These are phyloP conservation scores for Gypsophila paniculata DNA, from an alignment of 179 eudicot genomes.

Conservation along the genomic window DNA sequence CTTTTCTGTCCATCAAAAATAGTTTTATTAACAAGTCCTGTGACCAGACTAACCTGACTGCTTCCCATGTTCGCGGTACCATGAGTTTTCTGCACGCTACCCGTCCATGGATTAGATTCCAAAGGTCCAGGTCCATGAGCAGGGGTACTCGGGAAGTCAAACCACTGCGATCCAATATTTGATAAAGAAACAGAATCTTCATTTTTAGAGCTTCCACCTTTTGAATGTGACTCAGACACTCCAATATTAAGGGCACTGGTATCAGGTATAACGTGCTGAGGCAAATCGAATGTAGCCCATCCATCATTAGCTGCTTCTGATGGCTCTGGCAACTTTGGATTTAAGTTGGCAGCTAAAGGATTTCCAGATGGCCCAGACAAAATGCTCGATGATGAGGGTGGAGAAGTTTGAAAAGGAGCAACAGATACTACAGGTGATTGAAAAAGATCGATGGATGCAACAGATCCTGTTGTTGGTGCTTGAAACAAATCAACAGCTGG, in stretches of 20 bases:
- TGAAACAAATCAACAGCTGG: slow-evolving; percentile 42
- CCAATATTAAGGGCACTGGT: slow-evolving; percentile 24
- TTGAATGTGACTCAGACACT: slow-evolving; percentile 26
- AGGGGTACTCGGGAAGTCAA: slow-evolving; percentile 28
- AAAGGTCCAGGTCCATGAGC: slow-evolving; percentile 31
- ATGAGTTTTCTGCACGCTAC: slow-evolving; percentile 31
- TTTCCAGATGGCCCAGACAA: slow-evolving; percentile 35
- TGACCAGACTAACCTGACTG: slow-evolving; percentile 41
- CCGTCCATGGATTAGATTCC: slow-evolving; percentile 43
- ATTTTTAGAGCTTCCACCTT: slow-evolving; percentile 26
- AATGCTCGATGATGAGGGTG: slow-evolving; percentile 37
- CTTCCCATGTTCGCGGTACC: slow-evolving; percentile 26
- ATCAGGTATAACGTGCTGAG: slow-evolving; percentile 30
- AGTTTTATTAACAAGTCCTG: slow-evolving; percentile 6
- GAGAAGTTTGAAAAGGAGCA: slow-evolving; percentile 26
- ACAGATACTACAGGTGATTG: slow-evolving; percentile 37
- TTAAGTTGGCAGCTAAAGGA: slow-evolving; percentile 28
- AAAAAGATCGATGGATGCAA: slow-evolving; percentile 35
- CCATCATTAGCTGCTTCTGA: slow-evolving; percentile 43
- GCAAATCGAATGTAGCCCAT: slow-evolving; percentile 80
- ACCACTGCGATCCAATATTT: slow-evolving; percentile 37
- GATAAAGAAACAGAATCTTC: slow-evolving; percentile 30
- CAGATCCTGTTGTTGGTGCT: slow-evolving; percentile 31
- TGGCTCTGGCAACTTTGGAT: slow-evolving; percentile 29
- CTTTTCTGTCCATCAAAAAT: slow-evolving; percentile 2